These are phyloP conservation scores for Jamesozyma rosinii DNA, from an alignment of 805 yeast genomes.

Conservation along the genomic window DNA sequence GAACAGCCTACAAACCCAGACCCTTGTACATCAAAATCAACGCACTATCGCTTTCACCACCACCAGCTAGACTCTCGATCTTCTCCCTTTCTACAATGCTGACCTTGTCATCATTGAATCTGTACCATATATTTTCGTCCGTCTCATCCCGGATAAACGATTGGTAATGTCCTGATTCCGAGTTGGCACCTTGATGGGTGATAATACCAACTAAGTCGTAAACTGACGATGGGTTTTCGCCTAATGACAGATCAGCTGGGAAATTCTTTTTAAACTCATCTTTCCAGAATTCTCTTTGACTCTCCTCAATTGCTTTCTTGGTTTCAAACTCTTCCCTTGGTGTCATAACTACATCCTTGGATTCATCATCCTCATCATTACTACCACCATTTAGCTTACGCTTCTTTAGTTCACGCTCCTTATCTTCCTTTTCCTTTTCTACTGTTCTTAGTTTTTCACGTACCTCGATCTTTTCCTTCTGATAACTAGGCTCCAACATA, in stretches of 20 bases:
- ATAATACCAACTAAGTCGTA: slow-evolving; percentile 76
- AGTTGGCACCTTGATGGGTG: slow-evolving; percentile 90
- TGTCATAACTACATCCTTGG: slow-evolving; percentile 24
- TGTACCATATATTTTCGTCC: slow-evolving; percentile 84
- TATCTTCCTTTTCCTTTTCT: slow-evolving; percentile 65
- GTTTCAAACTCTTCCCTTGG: slow-evolving; percentile 50
- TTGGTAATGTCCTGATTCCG: slow-evolving; percentile 97
- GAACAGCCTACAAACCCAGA: slow-evolving; percentile 42
- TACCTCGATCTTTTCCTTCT: slow-evolving; percentile 51
- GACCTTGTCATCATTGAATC: slow-evolving; percentile 89
- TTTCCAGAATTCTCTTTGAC: slow-evolving; percentile 42
- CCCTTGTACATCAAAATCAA: slow-evolving; percentile 79
- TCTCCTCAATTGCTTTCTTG: slow-evolving; percentile 38
- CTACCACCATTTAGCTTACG: slow-evolving; percentile 29
- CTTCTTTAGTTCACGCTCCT: slow-evolving; percentile 61
- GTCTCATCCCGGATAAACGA: slow-evolving; percentile 67
- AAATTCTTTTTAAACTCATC: slow-evolving; percentile 37
- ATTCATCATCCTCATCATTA: slow-evolving; percentile 4
- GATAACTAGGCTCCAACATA: slow-evolving; percentile 70
- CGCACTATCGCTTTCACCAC: slow-evolving; percentile 96
- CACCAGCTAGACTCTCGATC: slow-evolving; percentile 84
- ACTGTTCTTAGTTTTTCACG: slow-evolving; percentile 72
- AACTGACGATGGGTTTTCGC: slow-evolving; percentile 80
- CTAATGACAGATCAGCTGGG: slow-evolving; percentile 41
- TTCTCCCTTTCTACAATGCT: slow-evolving; percentile 66